These are phyloP conservation scores for Carex parvula DNA, from an alignment of 176 grass and related monocot species.

Conservation along the genomic window DNA sequence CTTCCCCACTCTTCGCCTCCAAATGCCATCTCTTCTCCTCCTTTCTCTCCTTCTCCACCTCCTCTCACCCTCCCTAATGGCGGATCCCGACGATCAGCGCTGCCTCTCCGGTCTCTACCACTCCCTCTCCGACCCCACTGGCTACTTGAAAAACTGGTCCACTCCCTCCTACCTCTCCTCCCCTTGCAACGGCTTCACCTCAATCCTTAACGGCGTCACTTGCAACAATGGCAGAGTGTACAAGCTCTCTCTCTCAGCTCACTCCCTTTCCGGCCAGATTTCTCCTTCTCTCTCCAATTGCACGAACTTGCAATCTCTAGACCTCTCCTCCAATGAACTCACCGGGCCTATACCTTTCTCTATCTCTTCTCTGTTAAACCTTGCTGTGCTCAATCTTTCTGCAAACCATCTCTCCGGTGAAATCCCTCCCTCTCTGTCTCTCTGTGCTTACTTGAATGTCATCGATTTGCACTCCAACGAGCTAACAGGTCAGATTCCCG, in stretches of 20 bases:
- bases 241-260: slow-evolving; percentile 50
- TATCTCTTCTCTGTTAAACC: slow-evolving; percentile 58
- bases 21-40: slow-evolving; percentile 1
- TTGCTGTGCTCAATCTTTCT: slow-evolving; percentile 78
- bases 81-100: slow-evolving; percentile 49
- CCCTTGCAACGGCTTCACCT: slow-evolving; percentile 59
- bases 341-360: slow-evolving; percentile 40
- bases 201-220: slow-evolving; percentile 55
- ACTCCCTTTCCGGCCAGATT: slow-evolving; percentile 45
- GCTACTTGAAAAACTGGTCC: slow-evolving; percentile 52
- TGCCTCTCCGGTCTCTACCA: slow-evolving; percentile 49
- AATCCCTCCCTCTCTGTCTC: slow-evolving; percentile 54
- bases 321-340: slow-evolving; percentile 64
- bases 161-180: slow-evolving; percentile 32
- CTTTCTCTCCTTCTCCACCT: slow-evolving; percentile 11
- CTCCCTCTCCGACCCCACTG: slow-evolving; percentile 35
- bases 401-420: slow-evolving; percentile 43
- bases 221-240: slow-evolving; percentile 83
- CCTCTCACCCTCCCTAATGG: neutral
- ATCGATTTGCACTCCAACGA: slow-evolving; percentile 78
- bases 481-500: slow-evolving; percentile 56
- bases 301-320: slow-evolving; percentile 76
- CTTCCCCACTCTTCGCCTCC: neutral
- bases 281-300: slow-evolving; percentile 63
- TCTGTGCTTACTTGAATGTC: slow-evolving; percentile 75